Percentiles rank a stretch among this genome's conserved stretches.
Evolutionary conservation across 495 filamentous ascomycete genomes (phyloP).

Genomic region (Trichoderma orchidacearum): DNA sequence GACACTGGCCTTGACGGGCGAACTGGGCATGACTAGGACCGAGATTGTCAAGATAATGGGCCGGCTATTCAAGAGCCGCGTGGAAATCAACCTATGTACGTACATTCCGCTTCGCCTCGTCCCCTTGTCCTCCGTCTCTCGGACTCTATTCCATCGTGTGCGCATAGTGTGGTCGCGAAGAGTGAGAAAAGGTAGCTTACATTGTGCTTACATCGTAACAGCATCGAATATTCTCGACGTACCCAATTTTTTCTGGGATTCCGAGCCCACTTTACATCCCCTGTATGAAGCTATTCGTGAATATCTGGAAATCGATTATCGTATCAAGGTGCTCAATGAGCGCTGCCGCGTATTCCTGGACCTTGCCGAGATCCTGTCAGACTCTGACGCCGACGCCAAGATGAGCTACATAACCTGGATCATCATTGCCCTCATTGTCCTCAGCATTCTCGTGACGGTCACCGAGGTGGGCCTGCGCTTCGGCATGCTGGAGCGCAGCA

Average conservation of each 20-base stretch:
- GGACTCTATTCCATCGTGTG: neutral
- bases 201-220: conserved; percentile 18
- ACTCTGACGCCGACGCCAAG: conserved; percentile 83
- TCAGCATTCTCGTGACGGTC: conserved; percentile 83
- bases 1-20: conserved; percentile 73
- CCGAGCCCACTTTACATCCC: conserved; percentile 85
- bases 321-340: conserved; percentile 91
- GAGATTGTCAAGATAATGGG: conserved; percentile 90
- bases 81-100: conserved; percentile 96
- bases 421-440: conserved; percentile 83
- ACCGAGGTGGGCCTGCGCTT: conserved; percentile 83
- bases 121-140: neutral
- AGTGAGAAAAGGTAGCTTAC: no score
- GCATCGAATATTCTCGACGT: conserved; percentile 95
- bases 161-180: no score
- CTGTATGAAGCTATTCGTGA: conserved; percentile 91
- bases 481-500: conserved; percentile 47
- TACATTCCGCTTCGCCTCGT: conserved; percentile 3
- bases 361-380: conserved; percentile 85
- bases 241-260: conserved; percentile 98
- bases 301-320: conserved; percentile 92
- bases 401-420: conserved; percentile 96
- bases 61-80: conserved; percentile 78
- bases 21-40: conserved; percentile 80
- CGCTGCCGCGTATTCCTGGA: conserved; percentile 94